phyloP scores from a whole-genome alignment of 31 red algal genomes.

The Porphyra umbilicalis region DNA sequence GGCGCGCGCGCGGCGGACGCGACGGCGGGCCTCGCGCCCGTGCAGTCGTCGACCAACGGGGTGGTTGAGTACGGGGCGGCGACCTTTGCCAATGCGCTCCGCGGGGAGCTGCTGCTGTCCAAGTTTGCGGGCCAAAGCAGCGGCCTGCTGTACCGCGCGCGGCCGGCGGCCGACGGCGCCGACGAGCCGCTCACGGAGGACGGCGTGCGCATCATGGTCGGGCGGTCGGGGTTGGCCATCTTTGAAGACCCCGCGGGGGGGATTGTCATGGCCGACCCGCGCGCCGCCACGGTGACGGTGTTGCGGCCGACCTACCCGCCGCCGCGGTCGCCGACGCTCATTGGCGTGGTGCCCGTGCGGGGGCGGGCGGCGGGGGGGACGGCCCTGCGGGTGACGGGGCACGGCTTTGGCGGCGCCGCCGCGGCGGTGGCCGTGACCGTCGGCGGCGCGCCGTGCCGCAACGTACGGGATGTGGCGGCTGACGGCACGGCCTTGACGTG shows the following conservation, averaged over 20 bases:
- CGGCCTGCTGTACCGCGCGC: background rate
- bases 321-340: slow-evolving; percentile 1
- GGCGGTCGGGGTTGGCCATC: slow-evolving; percentile 14
- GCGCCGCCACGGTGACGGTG: slow-evolving; percentile 8
- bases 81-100: slow-evolving; percentile 20
- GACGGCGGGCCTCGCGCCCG: background rate
- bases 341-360: slow-evolving; percentile 13
- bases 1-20: background rate
- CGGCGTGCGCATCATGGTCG: slow-evolving; percentile 6
- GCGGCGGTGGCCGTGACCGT: slow-evolving; percentile 13
- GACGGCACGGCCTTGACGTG: background rate
- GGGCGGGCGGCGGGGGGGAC: slow-evolving; percentile 25
- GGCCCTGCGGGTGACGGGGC: slow-evolving; percentile 28
- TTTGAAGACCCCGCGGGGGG: slow-evolving; percentile 18
- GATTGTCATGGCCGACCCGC: slow-evolving; percentile 34
- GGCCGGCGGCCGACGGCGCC: background rate
- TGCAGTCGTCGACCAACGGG: slow-evolving; percentile 51
- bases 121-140: slow-evolving; percentile 24
- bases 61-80: slow-evolving; percentile 35
- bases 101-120: slow-evolving; percentile 31
- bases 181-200: slow-evolving; percentile 3
- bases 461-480: background rate
- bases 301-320: slow-evolving; percentile 9
- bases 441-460: background rate
- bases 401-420: slow-evolving; percentile 13